phyloP scores from a whole-genome alignment of 2,329 filamentous ascomycete genomes.

The Graphilbum ipis-grandicollis region DNA sequence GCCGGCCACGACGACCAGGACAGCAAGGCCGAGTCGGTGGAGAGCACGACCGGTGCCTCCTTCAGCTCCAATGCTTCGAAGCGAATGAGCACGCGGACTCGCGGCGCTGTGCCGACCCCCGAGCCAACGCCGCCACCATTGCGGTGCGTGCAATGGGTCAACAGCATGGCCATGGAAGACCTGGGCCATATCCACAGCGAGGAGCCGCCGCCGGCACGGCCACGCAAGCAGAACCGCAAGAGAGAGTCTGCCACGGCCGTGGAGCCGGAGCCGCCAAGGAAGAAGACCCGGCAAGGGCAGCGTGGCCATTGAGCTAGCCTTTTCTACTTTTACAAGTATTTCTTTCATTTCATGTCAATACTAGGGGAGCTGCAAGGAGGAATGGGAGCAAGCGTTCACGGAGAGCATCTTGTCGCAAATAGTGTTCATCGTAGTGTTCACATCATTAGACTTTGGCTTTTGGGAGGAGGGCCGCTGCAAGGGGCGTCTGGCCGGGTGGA shows the following conservation, averaged over 20 bases:
- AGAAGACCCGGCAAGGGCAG: constrained; percentile 10
- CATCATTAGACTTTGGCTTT: too few species aligned
- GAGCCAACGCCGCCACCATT: constrained; percentile 26
- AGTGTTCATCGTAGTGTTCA: too few species aligned
- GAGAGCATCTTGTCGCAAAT: too few species aligned
- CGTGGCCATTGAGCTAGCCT: constrained; percentile 5
- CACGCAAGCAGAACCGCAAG: constrained; percentile 34
- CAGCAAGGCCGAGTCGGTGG: constrained; percentile 3
- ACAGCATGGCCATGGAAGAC: constrained; percentile 38
- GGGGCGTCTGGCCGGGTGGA: too few species aligned
- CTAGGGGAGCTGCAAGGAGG: too few species aligned
- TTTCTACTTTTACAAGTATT: too few species aligned
- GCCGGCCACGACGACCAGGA: constrained; percentile 21
- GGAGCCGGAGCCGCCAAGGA: constrained; percentile 10
- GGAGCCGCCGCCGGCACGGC: constrained; percentile 32
- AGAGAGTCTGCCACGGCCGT: constrained; percentile 16
- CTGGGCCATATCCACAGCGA: constrained; percentile 40
- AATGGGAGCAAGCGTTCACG: too few species aligned
- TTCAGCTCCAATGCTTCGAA: constrained; percentile 12
- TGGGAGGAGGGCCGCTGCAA: too few species aligned
- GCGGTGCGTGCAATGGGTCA: constrained; percentile 36
- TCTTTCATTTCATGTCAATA: too few species aligned
- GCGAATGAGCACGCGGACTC: constrained; percentile 27
- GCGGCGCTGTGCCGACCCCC: constrained; percentile 18
- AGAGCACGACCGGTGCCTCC: too few species aligned